A percentile compares a stretch with the other conserved stretches of the same genome.
phyloP scores from a whole-genome alignment of 1,284 basidiomycete species.

The Entoloma clypeatum region DNA sequence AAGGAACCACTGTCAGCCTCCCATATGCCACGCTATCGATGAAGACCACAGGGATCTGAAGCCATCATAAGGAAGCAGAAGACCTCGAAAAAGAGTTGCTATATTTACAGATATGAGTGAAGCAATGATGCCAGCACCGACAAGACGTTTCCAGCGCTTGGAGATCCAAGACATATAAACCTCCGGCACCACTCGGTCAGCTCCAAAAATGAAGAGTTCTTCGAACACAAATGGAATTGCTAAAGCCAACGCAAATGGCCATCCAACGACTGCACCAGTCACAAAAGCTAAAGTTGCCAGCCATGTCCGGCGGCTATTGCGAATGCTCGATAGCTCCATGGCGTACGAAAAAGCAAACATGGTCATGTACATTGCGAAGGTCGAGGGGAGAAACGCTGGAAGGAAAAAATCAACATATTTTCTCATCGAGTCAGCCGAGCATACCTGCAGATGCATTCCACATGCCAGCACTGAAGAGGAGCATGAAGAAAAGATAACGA shows the following conservation, averaged over 20 bases:
- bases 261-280: constrained; percentile 85
- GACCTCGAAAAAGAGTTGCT: constrained; percentile 4
- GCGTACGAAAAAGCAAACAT: constrained; percentile 79
- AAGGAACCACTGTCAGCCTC: constrained; percentile 73
- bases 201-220: constrained; percentile 79
- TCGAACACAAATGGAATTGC: constrained; percentile 90
- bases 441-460: constrained; percentile 84
- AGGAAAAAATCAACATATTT: constrained; percentile 2
- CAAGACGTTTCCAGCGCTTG: constrained; percentile 59
- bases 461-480: constrained; percentile 88
- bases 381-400: constrained; percentile 88
- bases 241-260: constrained; percentile 91
- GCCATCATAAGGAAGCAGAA: constrained; percentile 4
- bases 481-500: constrained; percentile 85
- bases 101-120: constrained; percentile 65
- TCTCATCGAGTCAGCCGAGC: background rate
- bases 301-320: constrained; percentile 53
- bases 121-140: constrained; percentile 55
- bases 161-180: constrained; percentile 53
- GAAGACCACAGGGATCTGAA: constrained; percentile 72
- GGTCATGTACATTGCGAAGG: constrained; percentile 91
- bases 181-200: constrained; percentile 61
- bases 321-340: constrained; percentile 63
- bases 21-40: constrained; percentile 92
- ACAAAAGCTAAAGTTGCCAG: constrained; percentile 73